phyloP scores from a whole-genome alignment of 176 grass and related monocot species.

The Alloteropsis semialata region DNA sequence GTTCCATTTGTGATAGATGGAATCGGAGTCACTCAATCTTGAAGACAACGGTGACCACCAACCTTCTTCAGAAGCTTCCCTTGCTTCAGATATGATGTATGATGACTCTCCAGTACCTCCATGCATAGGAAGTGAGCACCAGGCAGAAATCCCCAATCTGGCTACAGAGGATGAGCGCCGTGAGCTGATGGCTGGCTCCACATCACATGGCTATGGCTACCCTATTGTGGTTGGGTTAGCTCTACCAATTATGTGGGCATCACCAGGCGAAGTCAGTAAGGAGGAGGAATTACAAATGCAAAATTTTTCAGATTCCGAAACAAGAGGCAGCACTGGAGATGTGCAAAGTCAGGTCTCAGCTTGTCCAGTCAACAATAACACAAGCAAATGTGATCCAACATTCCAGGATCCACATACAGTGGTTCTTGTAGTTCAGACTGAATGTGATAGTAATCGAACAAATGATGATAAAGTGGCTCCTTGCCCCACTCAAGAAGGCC shows the following conservation, averaged over 20 bases:
- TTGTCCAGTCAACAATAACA: conserved; percentile 12
- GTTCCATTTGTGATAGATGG: conserved; percentile 40
- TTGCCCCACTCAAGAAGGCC: conserved; percentile 19
- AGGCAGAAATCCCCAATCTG: conserved; percentile 68
- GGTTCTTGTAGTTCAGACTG: conserved; percentile 5
- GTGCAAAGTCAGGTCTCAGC: conserved; percentile 27
- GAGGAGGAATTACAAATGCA: conserved; percentile 27
- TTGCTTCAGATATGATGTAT: conserved; percentile 40
- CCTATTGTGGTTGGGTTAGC: conserved; percentile 43
- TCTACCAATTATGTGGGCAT: conserved; percentile 60
- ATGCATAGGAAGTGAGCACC: conserved; percentile 71
- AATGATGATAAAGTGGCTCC: not conserved
- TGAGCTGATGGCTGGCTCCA: conserved; percentile 19
- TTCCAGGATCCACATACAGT: conserved; percentile 23
- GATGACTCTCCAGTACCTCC: conserved; percentile 56
- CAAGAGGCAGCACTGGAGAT: not conserved
- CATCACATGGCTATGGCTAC: conserved; percentile 28
- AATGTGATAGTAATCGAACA: conserved; percentile 19
- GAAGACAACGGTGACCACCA: conserved; percentile 32
- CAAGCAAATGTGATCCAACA: conserved; percentile 15
- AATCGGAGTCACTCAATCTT: conserved; percentile 28
- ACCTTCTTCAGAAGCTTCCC: conserved; percentile 45
- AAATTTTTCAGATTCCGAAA: conserved; percentile 17
- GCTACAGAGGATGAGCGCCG: conserved; percentile 30
- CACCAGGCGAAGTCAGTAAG: conserved; percentile 1